A percentile compares a stretch with the other conserved stretches of the same genome.
Evolutionary conservation across 106 monocot genomes (phyloP).

Genomic region (Dioscorea dumetorum): DNA sequence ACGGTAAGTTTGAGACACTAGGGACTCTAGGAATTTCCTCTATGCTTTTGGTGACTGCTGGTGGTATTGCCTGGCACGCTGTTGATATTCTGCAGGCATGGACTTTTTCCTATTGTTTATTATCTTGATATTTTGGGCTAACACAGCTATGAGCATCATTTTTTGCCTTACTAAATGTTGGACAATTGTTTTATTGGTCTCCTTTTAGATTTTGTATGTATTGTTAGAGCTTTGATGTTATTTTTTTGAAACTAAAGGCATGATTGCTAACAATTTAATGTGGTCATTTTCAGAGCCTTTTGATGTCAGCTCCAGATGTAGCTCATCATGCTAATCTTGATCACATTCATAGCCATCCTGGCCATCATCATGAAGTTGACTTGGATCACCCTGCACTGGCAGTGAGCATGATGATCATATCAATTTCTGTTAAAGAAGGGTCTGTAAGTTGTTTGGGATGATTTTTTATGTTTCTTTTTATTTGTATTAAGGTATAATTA

Average conservation of each 20-base stretch:
- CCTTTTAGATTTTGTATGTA: not conserved
- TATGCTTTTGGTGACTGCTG: constrained; percentile 86
- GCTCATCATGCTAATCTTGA: constrained; percentile 34
- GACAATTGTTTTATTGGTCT: not conserved
- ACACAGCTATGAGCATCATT: not conserved
- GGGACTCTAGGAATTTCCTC: constrained; percentile 86
- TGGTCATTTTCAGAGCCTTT: constrained; percentile 57
- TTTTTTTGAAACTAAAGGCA: not conserved
- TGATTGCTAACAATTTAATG: constrained; percentile 5
- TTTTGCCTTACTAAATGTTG: not conserved
- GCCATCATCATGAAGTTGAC: constrained; percentile 86
- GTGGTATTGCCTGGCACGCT: constrained; percentile 99
- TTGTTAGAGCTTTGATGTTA: not conserved
- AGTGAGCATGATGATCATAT: constrained; percentile 67
- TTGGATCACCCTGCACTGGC: constrained; percentile 89
- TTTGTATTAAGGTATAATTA: not conserved
- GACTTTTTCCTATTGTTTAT: not conserved
- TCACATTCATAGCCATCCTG: constrained; percentile 44
- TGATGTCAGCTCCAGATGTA: constrained; percentile 47
- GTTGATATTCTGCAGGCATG: constrained; percentile 70
- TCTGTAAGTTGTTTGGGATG: constrained; percentile 27
- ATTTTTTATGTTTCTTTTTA: not conserved
- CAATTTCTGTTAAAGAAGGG: constrained; percentile 98
- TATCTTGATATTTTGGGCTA: not conserved
- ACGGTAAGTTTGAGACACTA: constrained; percentile 93